Evolutionary conservation across 2,329 filamentous ascomycete genomes (phyloP).

Genomic region (Colletotrichum sp.): DNA sequence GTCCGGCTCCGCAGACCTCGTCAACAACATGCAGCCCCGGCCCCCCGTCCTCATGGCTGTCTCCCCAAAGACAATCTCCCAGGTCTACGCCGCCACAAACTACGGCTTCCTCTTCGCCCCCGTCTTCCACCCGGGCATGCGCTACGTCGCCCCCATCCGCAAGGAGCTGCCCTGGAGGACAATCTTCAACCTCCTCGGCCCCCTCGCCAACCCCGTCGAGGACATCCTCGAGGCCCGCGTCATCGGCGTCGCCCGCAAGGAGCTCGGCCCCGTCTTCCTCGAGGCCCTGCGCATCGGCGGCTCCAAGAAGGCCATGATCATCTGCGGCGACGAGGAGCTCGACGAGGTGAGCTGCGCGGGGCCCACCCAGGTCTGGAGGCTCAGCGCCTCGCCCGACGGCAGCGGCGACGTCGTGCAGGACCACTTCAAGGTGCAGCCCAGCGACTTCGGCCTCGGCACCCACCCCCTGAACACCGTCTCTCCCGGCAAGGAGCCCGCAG

Average conservation of each 20-base stretch:
- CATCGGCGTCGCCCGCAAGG: slow-evolving; percentile 88
- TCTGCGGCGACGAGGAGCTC: slow-evolving; percentile 93
- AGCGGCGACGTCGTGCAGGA: slow-evolving; percentile 62
- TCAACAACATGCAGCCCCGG: slow-evolving; percentile 75
- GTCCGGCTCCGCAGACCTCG: slow-evolving; percentile 91
- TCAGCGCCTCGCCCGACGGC: slow-evolving; percentile 46
- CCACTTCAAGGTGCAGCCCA: slow-evolving; percentile 78
- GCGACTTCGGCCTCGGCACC: slow-evolving; percentile 82
- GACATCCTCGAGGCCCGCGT: slow-evolving; percentile 85
- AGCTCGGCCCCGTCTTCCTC: slow-evolving; percentile 87
- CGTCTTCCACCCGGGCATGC: slow-evolving; percentile 95
- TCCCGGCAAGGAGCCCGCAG: slow-evolving; percentile 81
- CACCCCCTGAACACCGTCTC: slow-evolving; percentile 82
- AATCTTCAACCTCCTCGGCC: slow-evolving; percentile 96
- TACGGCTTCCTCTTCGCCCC: slow-evolving; percentile 97
- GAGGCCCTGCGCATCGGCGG: slow-evolving; percentile 81
- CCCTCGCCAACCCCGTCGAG: slow-evolving; percentile 89
- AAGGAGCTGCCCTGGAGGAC: slow-evolving; percentile 92
- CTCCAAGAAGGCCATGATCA: slow-evolving; percentile 82
- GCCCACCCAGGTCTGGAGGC: slow-evolving; percentile 85
- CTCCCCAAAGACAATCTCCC: slow-evolving; percentile 70
- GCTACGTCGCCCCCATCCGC: slow-evolving; percentile 83
- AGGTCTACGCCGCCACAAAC: slow-evolving; percentile 80
- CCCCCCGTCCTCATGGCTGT: slow-evolving; percentile 78
- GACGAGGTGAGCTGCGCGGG: slow-evolving; percentile 96